Base-by-base conservation (phyloP, 169 alveolate genomes). In the Eimeria necatrix region DNA sequence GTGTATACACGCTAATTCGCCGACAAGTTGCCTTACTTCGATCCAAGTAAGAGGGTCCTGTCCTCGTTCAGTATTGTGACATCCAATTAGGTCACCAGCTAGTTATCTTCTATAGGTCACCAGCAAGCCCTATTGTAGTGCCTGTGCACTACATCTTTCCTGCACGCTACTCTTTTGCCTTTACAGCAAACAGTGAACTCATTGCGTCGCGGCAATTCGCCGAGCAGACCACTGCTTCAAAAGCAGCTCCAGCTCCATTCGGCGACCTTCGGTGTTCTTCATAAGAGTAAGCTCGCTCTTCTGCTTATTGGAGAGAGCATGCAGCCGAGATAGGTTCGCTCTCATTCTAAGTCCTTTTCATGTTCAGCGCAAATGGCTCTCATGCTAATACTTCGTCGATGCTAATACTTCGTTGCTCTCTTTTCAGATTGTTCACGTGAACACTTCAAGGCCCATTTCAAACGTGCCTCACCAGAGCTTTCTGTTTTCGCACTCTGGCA, bases 251-350 rank as follows among this genome's bases (percentile, higher is more conserved):
- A 84, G 92, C 12, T 84, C 81, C 70, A 84, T 78, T 41, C 92
- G 92, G 49, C 92, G 92, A 60, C 92, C 92, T 32, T 84, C 92
- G 46, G 92, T 59, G 51, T 60, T 78, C 61, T 20, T 84, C 60
- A 84, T 18, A 4, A 84, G 24, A 48, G 59, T 53, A 22, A 84
- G 92, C 48, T 84, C 92, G 26, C 81, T n/a, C 80, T 60, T 84
- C 48, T 84, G 92, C 61, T 60, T 84, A 12, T 26, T 84, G 92
- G 80, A 84, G 14, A 84, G 92, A 10, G 26, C 74, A 16, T 53
- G 92, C 60, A 84, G 68, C 46, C 92, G 92, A 78, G 92, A 84
- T 84, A 84, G 53, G 7, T 84, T 78, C 9, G 92, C 92, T 22
- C 92, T 53, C 92, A 84, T 84, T 32, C 59, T 84, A n/a, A 84